Base-by-base conservation (phyloP, 129 eudicot genomes). In the Helichrysum umbraculigerum region DNA sequence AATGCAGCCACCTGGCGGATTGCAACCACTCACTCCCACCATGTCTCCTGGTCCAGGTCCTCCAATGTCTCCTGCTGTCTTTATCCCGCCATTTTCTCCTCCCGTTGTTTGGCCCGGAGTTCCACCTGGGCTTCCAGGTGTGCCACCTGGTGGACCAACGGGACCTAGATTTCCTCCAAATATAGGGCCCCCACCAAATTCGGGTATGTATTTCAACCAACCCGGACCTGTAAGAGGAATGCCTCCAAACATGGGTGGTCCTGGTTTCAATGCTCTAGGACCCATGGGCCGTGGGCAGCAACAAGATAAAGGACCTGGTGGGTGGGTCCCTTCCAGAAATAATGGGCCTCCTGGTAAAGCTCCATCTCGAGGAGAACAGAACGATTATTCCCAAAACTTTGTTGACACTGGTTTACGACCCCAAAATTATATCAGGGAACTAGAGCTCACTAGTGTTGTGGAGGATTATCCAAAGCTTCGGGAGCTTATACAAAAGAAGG, bases 371-470 rank as follows among this genome's bases (percentile, higher is more conserved):
- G 99, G 99, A 52, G 99, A 94, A 84, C 99, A 94, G 58, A 94
- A 94, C 76, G 99, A 94, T 78, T 94, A 94, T 74, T 94, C 99
- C n/a, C 99, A 94, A 57, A 94, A 94, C 69, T 94, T 94, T 86
- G 99, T 94, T 10, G 99, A 94, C 85, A 91, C 99, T 30, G 99
- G 99, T 20, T 87, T 87, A 97, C 83, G 99, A 20, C 99, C 99
- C 16, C 99, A 94, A 75, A 94, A 94, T 85, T 94, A 82, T 70
- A 91, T 94, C 28, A 79, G 99, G 85, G 99, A 94, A 81, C 87
- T 94, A 42, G 99, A 94, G 82, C 90, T 91, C n/a, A 91, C 99
- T 61, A 94, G 89, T 87, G 97, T 94, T 54, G 97, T 94, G 68
- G 99, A 94, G 86, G 99, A 94, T 67, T 94, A 94, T 79, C 99